Evolutionary conservation across 225 moss, liverwort and hornwort species (phyloP), one percentile per base, ranked within the genome.

Genomic region (Ulota crispa): DNA sequence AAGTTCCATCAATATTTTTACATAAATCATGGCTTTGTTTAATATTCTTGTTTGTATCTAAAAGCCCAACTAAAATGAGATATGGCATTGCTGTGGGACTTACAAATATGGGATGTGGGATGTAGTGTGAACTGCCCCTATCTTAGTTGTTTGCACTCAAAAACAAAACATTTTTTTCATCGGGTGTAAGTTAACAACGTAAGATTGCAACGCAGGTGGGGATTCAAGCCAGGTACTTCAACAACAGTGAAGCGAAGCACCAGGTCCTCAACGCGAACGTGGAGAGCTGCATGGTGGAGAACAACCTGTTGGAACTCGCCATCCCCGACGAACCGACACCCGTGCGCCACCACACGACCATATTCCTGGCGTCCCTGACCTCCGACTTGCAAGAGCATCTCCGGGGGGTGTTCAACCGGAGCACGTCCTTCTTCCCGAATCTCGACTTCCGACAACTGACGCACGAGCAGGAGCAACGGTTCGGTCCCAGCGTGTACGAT

Each of bases 181-280:
- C n/a, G n/a, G n/a, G n/a, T n/a, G n/a, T n/a, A n/a, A n/a, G n/a
- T n/a, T n/a, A n/a, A n/a, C 39, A 39, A 10, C 9, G 9, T 39
- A 39, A 39, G 9, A 39, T 2, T 39, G 39, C 2, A 8, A 39
- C 24, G 70, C 62, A 88, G 88, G 54, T 87, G 39, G 90, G 90
- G 21, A 83, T 90, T 43, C 90, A 90, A 79, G 87, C 85, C 12
- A 79, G 90, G 10, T 90, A 86, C 59, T 87, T 84, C 50, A 83
- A 82, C 75, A 79, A 68, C 68, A 81, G 83, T 37, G 64, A 47
- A 4, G 76, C 66, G 0, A 85, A 83, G 56, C 85, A 83, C 27
- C 86, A 83, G 60, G 59, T 81, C 27, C 26, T 88, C 7, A 90
- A 90, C 69, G 54, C 90, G 39, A 88, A 90, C 30, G 83, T 76